Percentiles rank a stretch among this genome's conserved stretches.
phyloP scores from a whole-genome alignment of 345 rosid genomes.

The Lepidium aucheri region DNA sequence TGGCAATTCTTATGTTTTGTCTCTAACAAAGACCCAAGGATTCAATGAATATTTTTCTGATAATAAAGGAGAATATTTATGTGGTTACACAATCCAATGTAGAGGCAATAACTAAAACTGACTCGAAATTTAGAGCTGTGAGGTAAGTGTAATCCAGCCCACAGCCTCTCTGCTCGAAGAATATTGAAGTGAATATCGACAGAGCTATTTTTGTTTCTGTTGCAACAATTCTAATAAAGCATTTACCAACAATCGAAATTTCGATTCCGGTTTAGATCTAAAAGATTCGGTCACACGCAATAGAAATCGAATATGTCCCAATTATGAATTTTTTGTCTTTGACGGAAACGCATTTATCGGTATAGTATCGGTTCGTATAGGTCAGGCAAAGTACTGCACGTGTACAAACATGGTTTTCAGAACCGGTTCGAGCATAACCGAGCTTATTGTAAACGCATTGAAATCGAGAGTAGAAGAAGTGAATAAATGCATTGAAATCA shows the following conservation, averaged over 20 bases:
- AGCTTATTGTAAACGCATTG: background rate
- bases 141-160: constrained; percentile 19
- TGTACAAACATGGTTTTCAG: background rate
- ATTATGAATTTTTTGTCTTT: background rate
- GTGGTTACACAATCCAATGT: constrained; percentile 28
- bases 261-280: background rate
- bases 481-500: background rate
- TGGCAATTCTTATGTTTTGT: constrained; percentile 6
- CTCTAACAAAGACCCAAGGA: background rate
- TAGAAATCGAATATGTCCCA: background rate
- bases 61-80: constrained; percentile 20
- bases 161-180: background rate
- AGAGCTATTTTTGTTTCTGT: constrained; percentile 7
- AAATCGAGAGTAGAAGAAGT: background rate
- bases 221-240: background rate
- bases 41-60: constrained; percentile 5
- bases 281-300: background rate
- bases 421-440: background rate
- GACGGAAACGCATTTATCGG: background rate
- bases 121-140: constrained; percentile 14
- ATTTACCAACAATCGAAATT: background rate
- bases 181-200: constrained; percentile 25
- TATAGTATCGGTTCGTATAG: background rate
- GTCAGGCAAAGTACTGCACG: background rate
- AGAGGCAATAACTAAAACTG: constrained; percentile 24